Base-by-base conservation (phyloP, 2,329 filamentous ascomycete genomes). In the Claviceps digitariae region DNA sequence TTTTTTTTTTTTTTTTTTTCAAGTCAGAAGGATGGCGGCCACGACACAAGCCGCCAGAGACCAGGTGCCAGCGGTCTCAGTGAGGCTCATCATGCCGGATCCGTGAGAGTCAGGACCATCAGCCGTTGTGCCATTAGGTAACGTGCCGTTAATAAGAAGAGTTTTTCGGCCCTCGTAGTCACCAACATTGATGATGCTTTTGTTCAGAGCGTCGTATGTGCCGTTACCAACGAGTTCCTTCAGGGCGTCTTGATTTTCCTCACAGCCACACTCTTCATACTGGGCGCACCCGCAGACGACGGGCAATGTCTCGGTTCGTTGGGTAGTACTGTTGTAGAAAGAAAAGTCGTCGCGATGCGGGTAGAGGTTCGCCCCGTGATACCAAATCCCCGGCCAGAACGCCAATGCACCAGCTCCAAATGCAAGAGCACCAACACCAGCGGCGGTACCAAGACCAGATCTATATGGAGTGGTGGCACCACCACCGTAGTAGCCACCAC, bases 61-160 rank as follows among this genome's bases (percentile, higher is more conserved):
- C 77, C 75, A 79, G 64, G 72, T 74, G 29, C 76, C 77, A 4
- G 70, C 64, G 1, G 68, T 59, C 55, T 72, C 62, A 2, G 69
- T 60, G 43, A 74, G 51, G 1, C 58, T 58, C 13, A 57, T 59
- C 56, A 72, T 56, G 31, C 66, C 61, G 2, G 56, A 58, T 21
- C 58, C 69, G n/a, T 68, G 64, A 8, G 73, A 64, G 3, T 64
- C 55, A 4, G 59, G 55, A 2, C 55, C 60, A 43, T 61, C 64
- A 15, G 56, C 73, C 0, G 79, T 83, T 0, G 83, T 86, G 49
- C 79, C 81, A 59, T 86, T 84, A 31, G 82, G 78, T 3, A 91
- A 70, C 0, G 84, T 86, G n/a, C 87, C 87, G 64, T 90, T 89
- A 64, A 91, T 70, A 31, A 87, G 72, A 40, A 93, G 76, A 1